These are phyloP conservation scores for Colletotrichum ledebouriae DNA, from an alignment of 2,329 filamentous ascomycete species.

Conservation along the genomic window DNA sequence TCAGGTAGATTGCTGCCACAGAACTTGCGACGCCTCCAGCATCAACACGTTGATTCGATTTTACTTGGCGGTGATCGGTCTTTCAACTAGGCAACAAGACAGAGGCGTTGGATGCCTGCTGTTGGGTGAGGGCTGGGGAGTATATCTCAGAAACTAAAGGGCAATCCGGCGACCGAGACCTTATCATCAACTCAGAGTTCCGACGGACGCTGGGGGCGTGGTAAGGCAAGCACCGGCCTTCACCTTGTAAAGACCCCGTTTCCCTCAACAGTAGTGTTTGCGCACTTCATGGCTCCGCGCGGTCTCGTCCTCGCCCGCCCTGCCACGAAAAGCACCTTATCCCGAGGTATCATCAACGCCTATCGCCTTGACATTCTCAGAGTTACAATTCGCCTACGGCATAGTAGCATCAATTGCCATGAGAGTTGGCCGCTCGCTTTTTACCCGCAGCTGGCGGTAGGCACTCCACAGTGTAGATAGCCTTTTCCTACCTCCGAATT, in stretches of 20 bases:
- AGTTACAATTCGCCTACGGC: neutral
- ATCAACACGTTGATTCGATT: neutral
- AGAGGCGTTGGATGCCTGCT: neutral
- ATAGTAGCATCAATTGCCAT: neutral
- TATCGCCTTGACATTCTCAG: neutral
- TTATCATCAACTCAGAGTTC: conserved; percentile 8
- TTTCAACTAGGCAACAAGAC: neutral
- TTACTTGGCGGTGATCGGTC: neutral
- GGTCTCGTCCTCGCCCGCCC: conserved; percentile 1
- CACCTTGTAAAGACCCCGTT: neutral
- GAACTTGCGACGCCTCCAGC: conserved; percentile 16
- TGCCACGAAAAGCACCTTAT: conserved; percentile 15
- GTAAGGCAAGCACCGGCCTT: conserved; percentile 7
- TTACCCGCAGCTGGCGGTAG: conserved; percentile 8
- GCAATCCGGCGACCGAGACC: conserved; percentile 12
- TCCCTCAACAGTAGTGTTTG: conserved; percentile 15
- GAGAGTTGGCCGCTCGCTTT: conserved; percentile 1
- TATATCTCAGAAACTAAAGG: conserved; percentile 10
- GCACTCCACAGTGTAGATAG: neutral
- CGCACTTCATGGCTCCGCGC: neutral
- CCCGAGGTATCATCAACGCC: neutral
- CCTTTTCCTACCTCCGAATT: neutral
- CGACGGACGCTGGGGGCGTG: conserved; percentile 21
- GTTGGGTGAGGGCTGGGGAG: neutral
- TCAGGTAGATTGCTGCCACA: conserved; percentile 14